A percentile compares a stretch with the other conserved stretches of the same genome.
These are phyloP conservation scores for Cladophialophora psammophila DNA, from an alignment of 2,329 filamentous ascomycete species.

Conservation along the genomic window DNA sequence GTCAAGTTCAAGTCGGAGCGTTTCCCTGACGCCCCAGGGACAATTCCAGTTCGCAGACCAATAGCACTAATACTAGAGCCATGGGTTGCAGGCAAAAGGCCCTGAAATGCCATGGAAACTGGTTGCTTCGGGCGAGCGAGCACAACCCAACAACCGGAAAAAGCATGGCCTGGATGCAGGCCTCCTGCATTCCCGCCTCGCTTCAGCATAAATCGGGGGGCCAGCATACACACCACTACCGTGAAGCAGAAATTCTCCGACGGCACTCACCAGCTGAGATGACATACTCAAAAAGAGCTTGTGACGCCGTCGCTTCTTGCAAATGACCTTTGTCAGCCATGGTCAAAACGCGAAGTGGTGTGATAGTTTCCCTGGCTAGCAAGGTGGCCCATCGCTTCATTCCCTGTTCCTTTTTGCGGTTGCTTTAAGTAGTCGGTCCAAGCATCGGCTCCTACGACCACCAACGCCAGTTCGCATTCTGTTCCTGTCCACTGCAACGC, in stretches of 20 bases:
- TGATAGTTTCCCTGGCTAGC: background rate
- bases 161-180: slow-evolving; percentile 11
- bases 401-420: background rate
- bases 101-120: slow-evolving; percentile 5
- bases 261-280: slow-evolving; percentile 3
- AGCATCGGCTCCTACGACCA: background rate
- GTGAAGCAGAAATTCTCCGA: slow-evolving; percentile 23
- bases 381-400: background rate
- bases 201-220: slow-evolving; percentile 13
- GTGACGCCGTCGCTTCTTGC: slow-evolving; percentile 2
- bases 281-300: slow-evolving; percentile 6
- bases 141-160: slow-evolving; percentile 9
- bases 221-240: background rate
- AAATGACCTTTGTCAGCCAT: slow-evolving; percentile 2
- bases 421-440: background rate
- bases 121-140: slow-evolving; percentile 1
- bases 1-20: slow-evolving; percentile 1
- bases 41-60: slow-evolving; percentile 5
- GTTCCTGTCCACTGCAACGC: slow-evolving; percentile 5
- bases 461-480: background rate
- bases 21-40: background rate
- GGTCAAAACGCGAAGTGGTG: background rate
- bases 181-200: slow-evolving; percentile 28
- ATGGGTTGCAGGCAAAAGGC: background rate
- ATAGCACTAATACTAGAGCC: background rate